These are phyloP conservation scores for Ceratocystis cubensis DNA, from an alignment of 2,329 filamentous ascomycete genomes.

Conservation along the genomic window DNA sequence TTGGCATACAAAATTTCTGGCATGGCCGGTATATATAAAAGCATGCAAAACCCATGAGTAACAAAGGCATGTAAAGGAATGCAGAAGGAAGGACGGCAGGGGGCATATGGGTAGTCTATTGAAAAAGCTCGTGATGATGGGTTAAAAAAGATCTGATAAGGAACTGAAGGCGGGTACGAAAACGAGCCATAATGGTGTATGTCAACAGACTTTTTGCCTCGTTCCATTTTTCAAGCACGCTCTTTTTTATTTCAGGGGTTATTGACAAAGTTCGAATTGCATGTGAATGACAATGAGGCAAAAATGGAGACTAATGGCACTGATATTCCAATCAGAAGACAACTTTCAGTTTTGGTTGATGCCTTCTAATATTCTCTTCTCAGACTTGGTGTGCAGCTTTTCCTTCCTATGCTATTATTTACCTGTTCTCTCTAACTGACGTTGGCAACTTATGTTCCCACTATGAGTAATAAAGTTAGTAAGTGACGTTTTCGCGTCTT, in stretches of 20 bases:
- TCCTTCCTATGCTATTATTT: neutral
- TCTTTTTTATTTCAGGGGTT: neutral
- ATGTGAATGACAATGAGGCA: too few relatives aligned
- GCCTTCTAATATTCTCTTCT: neutral
- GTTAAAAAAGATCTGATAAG: constrained; percentile 20
- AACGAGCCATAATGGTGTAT: neutral
- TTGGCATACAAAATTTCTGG: neutral
- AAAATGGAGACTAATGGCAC: too few relatives aligned
- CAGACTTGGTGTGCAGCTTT: neutral
- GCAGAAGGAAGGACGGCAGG: neutral
- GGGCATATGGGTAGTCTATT: neutral
- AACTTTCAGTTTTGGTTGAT: neutral
- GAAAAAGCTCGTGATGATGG: neutral
- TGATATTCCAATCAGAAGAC: neutral
- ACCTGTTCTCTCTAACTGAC: neutral
- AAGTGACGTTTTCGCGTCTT: neutral
- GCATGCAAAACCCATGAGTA: too few relatives aligned
- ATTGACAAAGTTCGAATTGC: neutral
- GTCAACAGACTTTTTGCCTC: neutral
- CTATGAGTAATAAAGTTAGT: neutral
- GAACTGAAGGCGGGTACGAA: constrained; percentile 7
- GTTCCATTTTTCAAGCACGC: neutral
- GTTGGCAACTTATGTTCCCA: neutral
- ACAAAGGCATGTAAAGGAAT: neutral
- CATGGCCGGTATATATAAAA: neutral